Evolutionary conservation across 1,284 basidiomycete species (phyloP), one percentile per base, ranked within the genome.

Genomic region (Ustilago lituana): DNA sequence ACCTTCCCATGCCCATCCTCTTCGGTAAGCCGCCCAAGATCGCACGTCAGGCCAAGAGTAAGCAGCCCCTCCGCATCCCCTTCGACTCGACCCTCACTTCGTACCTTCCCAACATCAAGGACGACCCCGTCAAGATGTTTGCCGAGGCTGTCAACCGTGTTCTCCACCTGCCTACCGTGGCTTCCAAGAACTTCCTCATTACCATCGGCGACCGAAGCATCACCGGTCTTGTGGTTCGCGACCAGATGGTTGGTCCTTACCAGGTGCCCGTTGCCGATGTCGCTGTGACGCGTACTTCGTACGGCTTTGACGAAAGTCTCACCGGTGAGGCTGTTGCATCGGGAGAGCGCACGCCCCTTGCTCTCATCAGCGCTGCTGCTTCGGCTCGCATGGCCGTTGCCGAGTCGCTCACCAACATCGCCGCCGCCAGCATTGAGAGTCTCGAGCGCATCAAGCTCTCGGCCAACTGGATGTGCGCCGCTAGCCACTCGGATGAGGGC

Each of bases 401-500:
- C 15, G 96, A 99, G 83, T 87, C 95, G 3, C 86, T 99, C 48
- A 94, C 91, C 67, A 98, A 98, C 83, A 86, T 98, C 52, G 89
- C 88, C 0, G 94, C 96, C 10, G 89, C 94, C 2, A 87, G 88
- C 46, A 85, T 95, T 51, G 87, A 87, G 11, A 86, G 87, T 36
- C 85, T 98, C 14, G 85, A 86, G 5, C 86, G 87, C 54, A 88
- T 97, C 80, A 98, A 99, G 85, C 87, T 99, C 17, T 94, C 92
- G 71, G 95, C 95, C 51, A 99, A 99, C 84, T 99, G 96, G 96
- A 99, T 99, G 96, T 94, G 92, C 64, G 93, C 94, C 1, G 93
- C 95, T 1, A 89, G 89, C 14, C 91, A 94, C 82, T 87, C 88
- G 46, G 93, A 94, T 24, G 95, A 99, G 81, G 95, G 95, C 24